Evolutionary conservation across 1,284 basidiomycete species (phyloP).

Genomic region (Ustilago hordei): DNA sequence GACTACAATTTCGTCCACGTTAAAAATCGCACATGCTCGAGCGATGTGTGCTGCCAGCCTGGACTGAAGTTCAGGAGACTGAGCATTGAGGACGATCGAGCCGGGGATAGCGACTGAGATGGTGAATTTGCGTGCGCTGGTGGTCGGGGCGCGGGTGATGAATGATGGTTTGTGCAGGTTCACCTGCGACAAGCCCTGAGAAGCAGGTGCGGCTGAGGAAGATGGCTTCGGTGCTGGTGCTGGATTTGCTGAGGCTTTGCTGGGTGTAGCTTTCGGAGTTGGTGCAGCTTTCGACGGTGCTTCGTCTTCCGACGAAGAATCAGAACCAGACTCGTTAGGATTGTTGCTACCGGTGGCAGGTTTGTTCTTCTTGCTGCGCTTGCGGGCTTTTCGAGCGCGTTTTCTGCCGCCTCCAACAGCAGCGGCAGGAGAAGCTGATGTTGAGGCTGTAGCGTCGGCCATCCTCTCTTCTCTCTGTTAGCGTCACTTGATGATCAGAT

Average conservation of each 20-base stretch:
- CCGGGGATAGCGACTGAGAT: conserved; percentile 67
- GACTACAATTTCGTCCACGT: conserved; percentile 68
- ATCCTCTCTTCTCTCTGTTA: background rate
- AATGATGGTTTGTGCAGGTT: conserved; percentile 59
- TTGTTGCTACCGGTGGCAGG: background rate
- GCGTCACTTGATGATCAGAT: background rate
- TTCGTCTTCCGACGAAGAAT: conserved; percentile 19
- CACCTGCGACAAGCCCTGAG: conserved; percentile 1
- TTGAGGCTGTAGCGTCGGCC: conserved; percentile 15
- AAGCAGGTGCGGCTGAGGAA: background rate
- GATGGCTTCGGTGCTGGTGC: background rate
- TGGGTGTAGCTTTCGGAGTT: background rate
- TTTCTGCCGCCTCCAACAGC: conserved; percentile 17
- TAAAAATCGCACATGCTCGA: conserved; percentile 68
- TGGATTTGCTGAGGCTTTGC: background rate
- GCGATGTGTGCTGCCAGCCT: conserved; percentile 67
- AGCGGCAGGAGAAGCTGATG: conserved; percentile 8
- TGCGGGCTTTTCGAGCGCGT: conserved; percentile 23
- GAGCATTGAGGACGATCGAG: conserved; percentile 67
- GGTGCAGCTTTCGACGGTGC: background rate
- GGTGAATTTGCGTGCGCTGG: conserved; percentile 50
- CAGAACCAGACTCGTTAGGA: background rate
- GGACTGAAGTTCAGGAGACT: conserved; percentile 65
- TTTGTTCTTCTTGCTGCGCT: conserved; percentile 16
- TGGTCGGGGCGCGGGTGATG: conserved; percentile 27